Conservation (phyloP, 2,329 filamentous ascomycete species). For the Fusarium solani-melongenae region DNA sequence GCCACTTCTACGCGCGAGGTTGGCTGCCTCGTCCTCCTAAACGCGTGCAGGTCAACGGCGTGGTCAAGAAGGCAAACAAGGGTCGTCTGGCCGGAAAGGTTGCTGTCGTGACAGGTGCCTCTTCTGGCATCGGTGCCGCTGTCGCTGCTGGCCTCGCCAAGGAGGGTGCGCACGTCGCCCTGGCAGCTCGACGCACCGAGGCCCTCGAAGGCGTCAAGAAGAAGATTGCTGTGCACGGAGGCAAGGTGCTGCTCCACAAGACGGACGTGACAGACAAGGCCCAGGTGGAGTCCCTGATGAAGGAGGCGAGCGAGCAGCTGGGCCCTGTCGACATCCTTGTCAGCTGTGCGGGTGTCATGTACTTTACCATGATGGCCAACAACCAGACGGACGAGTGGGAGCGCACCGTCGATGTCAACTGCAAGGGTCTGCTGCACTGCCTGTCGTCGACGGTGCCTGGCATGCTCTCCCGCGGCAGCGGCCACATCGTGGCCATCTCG, state of each 20-base stretch:
- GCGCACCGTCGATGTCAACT: conserved; percentile 85
- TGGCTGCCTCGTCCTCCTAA: conserved; percentile 76
- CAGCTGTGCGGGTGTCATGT: conserved; percentile 86
- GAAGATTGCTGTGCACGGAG: conserved; percentile 65
- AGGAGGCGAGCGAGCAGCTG: conserved; percentile 67
- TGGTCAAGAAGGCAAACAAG: conserved; percentile 45
- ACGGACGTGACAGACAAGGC: conserved; percentile 78
- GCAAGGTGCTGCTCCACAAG: conserved; percentile 74
- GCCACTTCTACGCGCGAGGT: conserved; percentile 83
- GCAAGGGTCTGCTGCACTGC: conserved; percentile 82
- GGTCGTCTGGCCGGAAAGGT: conserved; percentile 76
- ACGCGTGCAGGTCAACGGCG: conserved; percentile 51
- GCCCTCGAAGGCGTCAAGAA: conserved; percentile 75
- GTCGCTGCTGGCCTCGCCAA: conserved; percentile 75
- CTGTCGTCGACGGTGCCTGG: conserved; percentile 75
- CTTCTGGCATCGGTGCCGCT: conserved; percentile 82
- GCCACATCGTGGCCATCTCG: conserved; percentile 84
- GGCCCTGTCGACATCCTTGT: conserved; percentile 84
- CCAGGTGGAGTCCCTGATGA: conserved; percentile 75
- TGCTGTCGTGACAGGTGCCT: conserved; percentile 82
- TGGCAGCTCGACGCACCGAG: conserved; percentile 77
- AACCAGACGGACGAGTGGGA: conserved; percentile 80
- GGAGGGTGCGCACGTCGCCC: conserved; percentile 77
- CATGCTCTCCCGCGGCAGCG: conserved; percentile 76
- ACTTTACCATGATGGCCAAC: conserved; percentile 89